Evolutionary conservation across 805 yeast species (phyloP).

Genomic region (Candida xyloterini): DNA sequence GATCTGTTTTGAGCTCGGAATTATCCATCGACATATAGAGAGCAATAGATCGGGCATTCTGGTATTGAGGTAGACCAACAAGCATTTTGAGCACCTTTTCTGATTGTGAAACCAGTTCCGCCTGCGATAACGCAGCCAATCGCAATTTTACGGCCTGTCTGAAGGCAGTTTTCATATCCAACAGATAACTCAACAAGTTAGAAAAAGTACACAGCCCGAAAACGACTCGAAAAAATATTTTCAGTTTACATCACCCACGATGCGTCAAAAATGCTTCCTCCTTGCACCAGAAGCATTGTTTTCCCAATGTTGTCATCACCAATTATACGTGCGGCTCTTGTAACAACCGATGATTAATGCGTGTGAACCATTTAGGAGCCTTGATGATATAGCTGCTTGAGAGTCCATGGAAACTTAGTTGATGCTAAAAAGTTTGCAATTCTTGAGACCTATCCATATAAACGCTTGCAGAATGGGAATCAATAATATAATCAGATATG

Average conservation of each 20-base stretch:
- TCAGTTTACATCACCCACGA: conserved; percentile 10
- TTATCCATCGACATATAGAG: conserved; percentile 74
- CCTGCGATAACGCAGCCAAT: conserved; percentile 3
- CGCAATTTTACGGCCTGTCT: conserved; percentile 6
- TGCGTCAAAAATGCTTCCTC: conserved; percentile 5
- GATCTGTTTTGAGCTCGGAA: conserved; percentile 63
- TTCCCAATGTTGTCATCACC: conserved; percentile 7
- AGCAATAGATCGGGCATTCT: conserved; percentile 49
- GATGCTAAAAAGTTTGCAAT: conserved; percentile 3
- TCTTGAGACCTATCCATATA: conserved; percentile 6
- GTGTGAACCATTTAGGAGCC: not conserved
- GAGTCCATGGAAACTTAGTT: not conserved
- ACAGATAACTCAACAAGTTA: conserved; percentile 9
- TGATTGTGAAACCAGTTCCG: conserved; percentile 10
- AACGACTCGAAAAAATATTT: conserved; percentile 9
- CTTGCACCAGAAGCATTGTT: not conserved
- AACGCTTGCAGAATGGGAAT: conserved; percentile 23
- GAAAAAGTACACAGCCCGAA: conserved; percentile 4
- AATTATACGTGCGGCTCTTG: conserved; percentile 7
- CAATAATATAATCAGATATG: conserved; percentile 25
- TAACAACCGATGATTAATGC: not conserved
- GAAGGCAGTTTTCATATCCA: conserved; percentile 8
- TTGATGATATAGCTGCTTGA: not conserved
- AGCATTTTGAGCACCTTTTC: conserved; percentile 6
- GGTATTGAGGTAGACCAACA: conserved; percentile 32